Evolutionary conservation across 305 asterid genomes (phyloP).

Genomic region (Solanum hybrid): DNA sequence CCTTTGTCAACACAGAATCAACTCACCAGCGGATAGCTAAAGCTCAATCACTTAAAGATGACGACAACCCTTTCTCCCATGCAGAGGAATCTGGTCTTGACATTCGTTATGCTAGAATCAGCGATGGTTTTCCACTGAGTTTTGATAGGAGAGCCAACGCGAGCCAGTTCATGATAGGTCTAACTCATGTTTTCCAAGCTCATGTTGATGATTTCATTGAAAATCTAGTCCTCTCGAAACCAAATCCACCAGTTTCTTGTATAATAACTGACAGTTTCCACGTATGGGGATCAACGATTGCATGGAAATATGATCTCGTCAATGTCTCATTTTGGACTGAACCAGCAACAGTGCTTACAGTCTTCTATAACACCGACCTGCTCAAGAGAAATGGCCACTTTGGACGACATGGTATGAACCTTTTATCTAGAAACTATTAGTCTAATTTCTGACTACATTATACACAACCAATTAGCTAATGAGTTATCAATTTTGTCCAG

Average conservation of each 20-base stretch:
- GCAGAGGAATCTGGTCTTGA: conserved; percentile 49
- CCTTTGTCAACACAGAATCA: conserved; percentile 58
- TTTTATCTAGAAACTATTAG: not conserved
- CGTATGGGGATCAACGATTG: conserved; percentile 47
- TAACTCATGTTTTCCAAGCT: conserved; percentile 40
- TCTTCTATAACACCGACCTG: conserved; percentile 47
- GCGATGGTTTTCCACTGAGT: conserved; percentile 49
- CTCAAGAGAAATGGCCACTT: conserved; percentile 46
- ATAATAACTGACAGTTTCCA: conserved; percentile 53
- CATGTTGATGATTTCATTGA: conserved; percentile 42
- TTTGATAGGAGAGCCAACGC: conserved; percentile 46
- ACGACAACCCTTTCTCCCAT: conserved; percentile 12
- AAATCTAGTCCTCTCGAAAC: conserved; percentile 13
- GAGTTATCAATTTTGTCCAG: not conserved
- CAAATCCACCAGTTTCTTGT: conserved; percentile 37
- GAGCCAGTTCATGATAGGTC: conserved; percentile 42
- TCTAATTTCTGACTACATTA: not conserved
- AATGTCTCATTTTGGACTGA: conserved; percentile 62
- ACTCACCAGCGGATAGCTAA: conserved; percentile 48
- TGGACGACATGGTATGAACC: conserved; percentile 26
- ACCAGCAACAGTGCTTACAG: conserved; percentile 45
- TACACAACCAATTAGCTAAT: conserved; percentile 6
- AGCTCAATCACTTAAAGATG: conserved; percentile 18
- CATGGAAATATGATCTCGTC: conserved; percentile 32
- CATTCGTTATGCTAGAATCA: conserved; percentile 49